Evolutionary conservation across 2,329 filamentous ascomycete genomes (phyloP).

Genomic region (Fusarium proliferatum): DNA sequence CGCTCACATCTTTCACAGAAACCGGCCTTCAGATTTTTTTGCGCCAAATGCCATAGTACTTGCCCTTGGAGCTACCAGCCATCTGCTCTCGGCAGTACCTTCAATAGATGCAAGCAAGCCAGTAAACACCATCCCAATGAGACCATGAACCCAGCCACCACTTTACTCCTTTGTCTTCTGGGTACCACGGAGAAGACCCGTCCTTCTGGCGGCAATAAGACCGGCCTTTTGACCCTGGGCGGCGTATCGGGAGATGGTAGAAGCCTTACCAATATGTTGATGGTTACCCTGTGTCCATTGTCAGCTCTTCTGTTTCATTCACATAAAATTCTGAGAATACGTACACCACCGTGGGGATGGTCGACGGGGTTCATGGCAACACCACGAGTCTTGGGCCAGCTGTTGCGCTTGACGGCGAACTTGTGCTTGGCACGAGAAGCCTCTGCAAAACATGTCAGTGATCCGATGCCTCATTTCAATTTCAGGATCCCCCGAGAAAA

Average conservation of each 20-base stretch:
- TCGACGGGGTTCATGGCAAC: conserved; percentile 99
- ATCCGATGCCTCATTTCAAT: neutral
- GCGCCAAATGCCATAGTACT: conserved; percentile 63
- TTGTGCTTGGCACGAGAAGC: conserved; percentile 99
- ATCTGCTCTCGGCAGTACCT: conserved; percentile 60
- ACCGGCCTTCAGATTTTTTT: conserved; percentile 51
- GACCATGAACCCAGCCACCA: conserved; percentile 61
- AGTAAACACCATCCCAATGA: conserved; percentile 74
- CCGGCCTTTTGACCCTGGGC: conserved; percentile 99
- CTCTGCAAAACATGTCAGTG: conserved; percentile 72
- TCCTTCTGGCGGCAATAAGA: conserved; percentile 99
- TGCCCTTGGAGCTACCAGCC: conserved; percentile 61
- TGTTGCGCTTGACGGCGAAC: conserved; percentile 99
- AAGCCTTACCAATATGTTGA: conserved; percentile 99
- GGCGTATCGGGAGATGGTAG: conserved; percentile 98
- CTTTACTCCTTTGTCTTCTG: conserved; percentile 99
- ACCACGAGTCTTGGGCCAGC: conserved; percentile 99
- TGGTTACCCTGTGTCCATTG: conserved; percentile 84
- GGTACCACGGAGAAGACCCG: conserved; percentile 99
- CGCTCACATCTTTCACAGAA: conserved; percentile 43
- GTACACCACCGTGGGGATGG: conserved; percentile 94
- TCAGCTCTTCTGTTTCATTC: conserved; percentile 52
- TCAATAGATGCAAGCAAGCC: conserved; percentile 70
- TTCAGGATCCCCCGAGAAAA: conserved; percentile 40
- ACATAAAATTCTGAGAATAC: conserved; percentile 47